Percentiles rank a stretch among this genome's conserved stretches.
These are phyloP conservation scores for Hypoxylon rickii DNA, from an alignment of 495 filamentous ascomycete species.

Conservation along the genomic window DNA sequence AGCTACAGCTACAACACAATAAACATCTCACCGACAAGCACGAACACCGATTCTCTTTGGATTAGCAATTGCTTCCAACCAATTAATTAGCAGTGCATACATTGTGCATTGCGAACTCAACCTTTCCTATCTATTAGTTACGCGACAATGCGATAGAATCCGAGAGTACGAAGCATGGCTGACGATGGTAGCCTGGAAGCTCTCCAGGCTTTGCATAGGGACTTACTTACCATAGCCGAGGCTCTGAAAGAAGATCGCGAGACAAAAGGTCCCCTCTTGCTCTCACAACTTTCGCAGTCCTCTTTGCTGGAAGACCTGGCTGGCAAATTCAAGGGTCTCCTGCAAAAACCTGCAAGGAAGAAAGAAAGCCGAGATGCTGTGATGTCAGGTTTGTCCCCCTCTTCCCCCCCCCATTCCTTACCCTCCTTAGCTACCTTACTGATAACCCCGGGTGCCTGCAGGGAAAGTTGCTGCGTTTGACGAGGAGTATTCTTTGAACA, in stretches of 20 bases:
- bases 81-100: conserved; percentile 8
- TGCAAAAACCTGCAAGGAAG: conserved; percentile 75
- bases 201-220: conserved; percentile 77
- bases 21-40: not conserved
- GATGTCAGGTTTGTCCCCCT: conserved; percentile 46
- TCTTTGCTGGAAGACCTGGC: conserved; percentile 70
- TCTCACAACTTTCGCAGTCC: conserved; percentile 35
- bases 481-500: conserved; percentile 78
- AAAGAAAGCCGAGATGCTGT: conserved; percentile 62
- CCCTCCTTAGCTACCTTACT: conserved; percentile 31
- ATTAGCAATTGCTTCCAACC: not conserved
- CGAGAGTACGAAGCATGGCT: conserved; percentile 59
- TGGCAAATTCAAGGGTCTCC: conserved; percentile 72
- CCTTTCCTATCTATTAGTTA: not conserved
- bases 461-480: conserved; percentile 73
- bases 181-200: conserved; percentile 65
- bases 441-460: conserved; percentile 47
- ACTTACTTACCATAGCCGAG: conserved; percentile 71
- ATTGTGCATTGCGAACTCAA: conserved; percentile 6
- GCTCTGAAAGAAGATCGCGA: conserved; percentile 56
- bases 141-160: conserved; percentile 36
- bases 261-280: conserved; percentile 60
- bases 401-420: conserved; percentile 39
- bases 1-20: not conserved
- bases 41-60: not conserved